phyloP scores from a whole-genome alignment of 2,329 filamentous ascomycete species.

The Daldinia sp. region DNA sequence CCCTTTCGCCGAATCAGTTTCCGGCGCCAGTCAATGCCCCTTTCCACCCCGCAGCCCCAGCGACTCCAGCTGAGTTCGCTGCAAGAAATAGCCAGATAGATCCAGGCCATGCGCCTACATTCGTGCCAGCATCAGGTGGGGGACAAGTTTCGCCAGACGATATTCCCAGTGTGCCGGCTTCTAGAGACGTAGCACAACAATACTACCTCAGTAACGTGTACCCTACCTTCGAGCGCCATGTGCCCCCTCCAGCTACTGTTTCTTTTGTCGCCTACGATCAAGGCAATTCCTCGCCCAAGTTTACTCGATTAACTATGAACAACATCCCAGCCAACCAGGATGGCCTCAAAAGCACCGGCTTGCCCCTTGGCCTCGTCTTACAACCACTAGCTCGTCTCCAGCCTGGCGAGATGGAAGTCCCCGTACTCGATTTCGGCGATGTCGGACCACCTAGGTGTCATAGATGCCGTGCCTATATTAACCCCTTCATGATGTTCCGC shows the following conservation, averaged over 20 bases:
- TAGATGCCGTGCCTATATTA: conserved; percentile 95
- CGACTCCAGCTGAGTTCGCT: conserved; percentile 61
- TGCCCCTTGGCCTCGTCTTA: conserved; percentile 88
- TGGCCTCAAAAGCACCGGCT: conserved; percentile 79
- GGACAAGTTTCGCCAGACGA: conserved; percentile 89
- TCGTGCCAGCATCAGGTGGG: conserved; percentile 72
- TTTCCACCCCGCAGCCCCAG: conserved; percentile 61
- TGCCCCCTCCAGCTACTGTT: conserved; percentile 87
- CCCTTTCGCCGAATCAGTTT: conserved; percentile 69
- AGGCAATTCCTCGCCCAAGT: conserved; percentile 96
- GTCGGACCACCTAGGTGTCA: conserved; percentile 89
- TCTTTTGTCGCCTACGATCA: conserved; percentile 96
- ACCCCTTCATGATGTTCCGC: conserved; percentile 98
- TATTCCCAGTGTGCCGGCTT: conserved; percentile 88
- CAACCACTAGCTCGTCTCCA: conserved; percentile 89
- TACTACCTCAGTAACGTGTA: conserved; percentile 91
- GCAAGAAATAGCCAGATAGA: conserved; percentile 56
- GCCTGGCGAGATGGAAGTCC: conserved; percentile 86
- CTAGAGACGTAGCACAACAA: conserved; percentile 83
- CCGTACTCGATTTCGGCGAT: conserved; percentile 95
- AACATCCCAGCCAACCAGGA: conserved; percentile 89
- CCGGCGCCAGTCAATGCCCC: conserved; percentile 67
- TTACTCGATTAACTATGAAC: conserved; percentile 90
- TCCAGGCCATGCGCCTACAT: conserved; percentile 57
- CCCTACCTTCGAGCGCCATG: conserved; percentile 93